These are phyloP conservation scores for Arabidopsis thaliana DNA, from an alignment of 345 rosid species.

Conservation along the genomic window TAIR10.1 NC_003075.7:12924001-12924500, in stretches of 20 bases:
- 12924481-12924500: constrained; percentile 73
- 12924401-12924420: constrained; percentile 48
- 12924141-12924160: not conserved
- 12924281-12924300: not conserved
- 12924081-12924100: not conserved
- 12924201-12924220: not conserved
- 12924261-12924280: constrained; percentile 3
- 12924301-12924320: not conserved
- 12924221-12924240: not conserved
- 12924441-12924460: constrained; percentile 72
- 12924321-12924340: not conserved
- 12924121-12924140: not conserved
- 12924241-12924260: constrained; percentile 12
- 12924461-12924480: constrained; percentile 66
- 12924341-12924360: constrained; percentile 20
- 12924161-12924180: not conserved
- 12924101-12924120: constrained; percentile 19
- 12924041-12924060: constrained; percentile 5
- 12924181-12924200: constrained; percentile 15
- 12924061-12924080: constrained; percentile 22
- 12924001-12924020: constrained; percentile 21
- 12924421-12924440: constrained; percentile 45
- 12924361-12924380: constrained; percentile 38
- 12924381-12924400: constrained; percentile 52
- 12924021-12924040: constrained; percentile 36